Evolutionary conservation across 805 yeast genomes (phyloP), one percentile per base, ranked within the genome.

Genomic region (Candida verbasci): DNA sequence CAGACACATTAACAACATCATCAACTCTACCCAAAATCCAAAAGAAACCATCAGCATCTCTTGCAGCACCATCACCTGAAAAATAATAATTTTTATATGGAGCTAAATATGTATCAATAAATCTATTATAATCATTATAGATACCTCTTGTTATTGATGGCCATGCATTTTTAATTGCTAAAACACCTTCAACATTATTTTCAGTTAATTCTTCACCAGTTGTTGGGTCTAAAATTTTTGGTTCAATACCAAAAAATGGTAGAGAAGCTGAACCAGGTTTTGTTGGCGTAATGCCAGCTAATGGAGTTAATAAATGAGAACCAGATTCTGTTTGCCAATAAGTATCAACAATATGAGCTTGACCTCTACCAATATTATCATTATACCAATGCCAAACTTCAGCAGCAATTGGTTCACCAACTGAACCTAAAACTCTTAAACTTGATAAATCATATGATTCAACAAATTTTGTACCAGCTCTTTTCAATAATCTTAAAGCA

Each of bases 241-340:
- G 86, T 45, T 83, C 85, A 47, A 93, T 76, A 58, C 98, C 98
- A 58, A 93, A 93, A 75, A 91, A 89, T 48, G 98, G 98, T 46
- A 86, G 74, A 22, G 97, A 83, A 20, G 97, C 97, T 35, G 96
- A 83, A 48, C 98, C 98, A 17, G 98, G 97, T 65, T 93, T 93
- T 45, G 93, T 85, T 51, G 96, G 94, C 29, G 91, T 80, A 26
- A 84, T 82, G 59, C 98, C 97, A 12, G 97, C 95, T 52, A 93
- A 64, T 44, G 97, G 96, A 30, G 96, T 83, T 60, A 93, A 83
- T 60, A 93, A 73, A 58, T 91, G 97, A 24, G 96, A 84, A 38
- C 98, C 98, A 10, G 95, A 82, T 70, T 93, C 98, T 25, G 97
- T 93, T 71, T 89, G 96, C 98, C 98, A 93, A 76, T 88, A 88